Percentiles rank a stretch among this genome's conserved stretches.
These are phyloP conservation scores for Candida sojae DNA, from an alignment of 1,139 yeast genomes.

Conservation along the genomic window DNA sequence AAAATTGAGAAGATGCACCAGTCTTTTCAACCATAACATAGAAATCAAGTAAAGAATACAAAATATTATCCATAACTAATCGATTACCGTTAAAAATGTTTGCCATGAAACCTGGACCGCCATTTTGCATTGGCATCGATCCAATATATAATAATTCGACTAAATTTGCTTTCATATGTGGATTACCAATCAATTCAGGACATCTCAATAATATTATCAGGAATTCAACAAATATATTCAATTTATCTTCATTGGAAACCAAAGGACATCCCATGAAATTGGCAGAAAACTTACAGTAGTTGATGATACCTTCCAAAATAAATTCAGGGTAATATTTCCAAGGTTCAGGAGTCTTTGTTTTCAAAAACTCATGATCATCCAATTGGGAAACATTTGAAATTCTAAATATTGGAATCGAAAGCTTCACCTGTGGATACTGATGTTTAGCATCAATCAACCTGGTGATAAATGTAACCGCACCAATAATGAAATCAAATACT, in stretches of 20 bases:
- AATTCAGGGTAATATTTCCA: slow-evolving; percentile 88
- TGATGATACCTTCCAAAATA: slow-evolving; percentile 79
- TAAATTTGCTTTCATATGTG: slow-evolving; percentile 84
- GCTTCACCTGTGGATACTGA: slow-evolving; percentile 53
- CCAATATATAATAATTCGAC: slow-evolving; percentile 84
- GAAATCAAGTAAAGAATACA: slow-evolving; percentile 83
- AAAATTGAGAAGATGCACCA: slow-evolving; percentile 92
- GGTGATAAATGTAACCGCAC: slow-evolving; percentile 71
- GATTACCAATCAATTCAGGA: slow-evolving; percentile 85
- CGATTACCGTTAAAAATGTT: slow-evolving; percentile 64
- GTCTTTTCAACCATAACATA: slow-evolving; percentile 96
- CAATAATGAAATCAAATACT: slow-evolving; percentile 74
- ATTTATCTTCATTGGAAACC: slow-evolving; percentile 49
- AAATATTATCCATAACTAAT: slow-evolving; percentile 62
- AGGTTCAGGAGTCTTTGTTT: slow-evolving; percentile 68
- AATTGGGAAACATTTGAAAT: slow-evolving; percentile 50
- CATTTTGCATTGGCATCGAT: slow-evolving; percentile 56
- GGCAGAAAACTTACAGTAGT: slow-evolving; percentile 67
- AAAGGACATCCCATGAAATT: slow-evolving; percentile 63
- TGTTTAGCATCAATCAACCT: slow-evolving; percentile 74
- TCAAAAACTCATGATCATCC: slow-evolving; percentile 69
- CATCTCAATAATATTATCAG: slow-evolving; percentile 75
- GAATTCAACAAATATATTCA: slow-evolving; percentile 68
- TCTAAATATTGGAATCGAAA: slow-evolving; percentile 68
- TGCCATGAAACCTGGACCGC: slow-evolving; percentile 74